Conservation (phyloP, 352 stramenopile genomes). For the Thalassiosira livingstoniorum region DNA sequence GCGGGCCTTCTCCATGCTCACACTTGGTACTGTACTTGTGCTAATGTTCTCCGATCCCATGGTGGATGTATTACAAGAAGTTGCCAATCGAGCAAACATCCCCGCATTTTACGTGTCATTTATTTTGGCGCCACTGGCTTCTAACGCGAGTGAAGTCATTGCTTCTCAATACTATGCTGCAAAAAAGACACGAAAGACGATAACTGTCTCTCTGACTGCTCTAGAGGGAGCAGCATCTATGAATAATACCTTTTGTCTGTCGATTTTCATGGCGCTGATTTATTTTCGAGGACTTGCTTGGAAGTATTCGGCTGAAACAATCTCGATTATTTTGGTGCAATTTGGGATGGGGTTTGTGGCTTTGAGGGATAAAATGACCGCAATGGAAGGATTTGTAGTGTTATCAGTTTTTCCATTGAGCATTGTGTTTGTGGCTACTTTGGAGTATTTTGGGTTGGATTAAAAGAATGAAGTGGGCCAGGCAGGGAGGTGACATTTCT, state of each 20-base stretch:
- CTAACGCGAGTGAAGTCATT: conserved; percentile 98
- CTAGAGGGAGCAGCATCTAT: conserved; percentile 96
- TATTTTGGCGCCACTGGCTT: conserved; percentile 94
- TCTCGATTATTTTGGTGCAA: conserved; percentile 96
- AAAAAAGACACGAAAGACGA: conserved; percentile 98
- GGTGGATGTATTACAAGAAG: conserved; percentile 96
- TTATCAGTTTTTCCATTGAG: conserved; percentile 92
- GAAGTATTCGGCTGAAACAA: conserved; percentile 97
- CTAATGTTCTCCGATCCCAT: conserved; percentile 95
- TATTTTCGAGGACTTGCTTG: conserved; percentile 95
- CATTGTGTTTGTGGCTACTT: conserved; percentile 90
- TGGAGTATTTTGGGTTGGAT: conserved; percentile 93
- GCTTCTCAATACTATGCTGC: conserved; percentile 96
- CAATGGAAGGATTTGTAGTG: conserved; percentile 88
- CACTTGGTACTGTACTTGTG: conserved; percentile 93
- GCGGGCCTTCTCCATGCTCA: conserved; percentile 93
- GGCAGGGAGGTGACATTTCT: too few species aligned
- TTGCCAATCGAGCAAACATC: conserved; percentile 91
- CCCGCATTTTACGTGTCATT: conserved; percentile 98
- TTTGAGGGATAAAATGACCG: conserved; percentile 81
- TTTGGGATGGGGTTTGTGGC: conserved; percentile 85
- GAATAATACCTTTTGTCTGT: conserved; percentile 99
- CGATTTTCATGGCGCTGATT: conserved; percentile 97
- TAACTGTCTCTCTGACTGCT: conserved; percentile 93
- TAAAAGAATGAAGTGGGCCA: too few species aligned